A percentile compares a stretch with the other conserved stretches of the same genome.
These are phyloP conservation scores for Silene noctiflora DNA, from an alignment of 179 eudicot genomes.

Conservation along the genomic window DNA sequence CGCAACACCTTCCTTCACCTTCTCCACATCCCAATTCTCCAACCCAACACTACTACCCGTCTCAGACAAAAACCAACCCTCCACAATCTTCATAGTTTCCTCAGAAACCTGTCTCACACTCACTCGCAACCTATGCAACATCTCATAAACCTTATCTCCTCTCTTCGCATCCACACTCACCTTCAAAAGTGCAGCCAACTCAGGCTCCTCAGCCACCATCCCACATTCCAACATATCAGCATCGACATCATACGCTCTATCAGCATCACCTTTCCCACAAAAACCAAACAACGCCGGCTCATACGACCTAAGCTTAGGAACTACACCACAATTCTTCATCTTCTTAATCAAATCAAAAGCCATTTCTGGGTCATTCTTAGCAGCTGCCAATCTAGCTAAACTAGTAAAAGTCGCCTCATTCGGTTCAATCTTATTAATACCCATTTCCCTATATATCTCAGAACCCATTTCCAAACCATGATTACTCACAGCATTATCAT, in stretches of 20 bases:
- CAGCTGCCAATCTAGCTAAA: conserved; percentile 72
- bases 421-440: conserved; percentile 48
- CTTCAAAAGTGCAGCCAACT: conserved; percentile 65
- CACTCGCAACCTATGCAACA: conserved; percentile 65
- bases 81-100: conserved; percentile 53
- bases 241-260: conserved; percentile 69
- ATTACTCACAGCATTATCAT: background rate
- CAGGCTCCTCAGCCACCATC: conserved; percentile 67
- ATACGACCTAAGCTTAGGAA: conserved; percentile 74
- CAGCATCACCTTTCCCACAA: conserved; percentile 59
- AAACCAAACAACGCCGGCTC: conserved; percentile 85
- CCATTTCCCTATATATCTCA: conserved; percentile 74
- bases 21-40: conserved; percentile 59
- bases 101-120: conserved; percentile 80
- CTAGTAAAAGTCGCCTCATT: conserved; percentile 92
- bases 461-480: conserved; percentile 65
- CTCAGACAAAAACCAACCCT: conserved; percentile 39
- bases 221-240: conserved; percentile 68
- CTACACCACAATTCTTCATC: conserved; percentile 57
- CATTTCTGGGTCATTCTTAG: conserved; percentile 69
- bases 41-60: conserved; percentile 51
- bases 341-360: conserved; percentile 73
- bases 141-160: conserved; percentile 69
- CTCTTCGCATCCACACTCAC: conserved; percentile 51
- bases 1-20: conserved; percentile 63